Evolutionary conservation across 2,329 filamentous ascomycete genomes (phyloP), one percentile per base, ranked within the genome.

Genomic region (Stemphylium lycopersici): DNA sequence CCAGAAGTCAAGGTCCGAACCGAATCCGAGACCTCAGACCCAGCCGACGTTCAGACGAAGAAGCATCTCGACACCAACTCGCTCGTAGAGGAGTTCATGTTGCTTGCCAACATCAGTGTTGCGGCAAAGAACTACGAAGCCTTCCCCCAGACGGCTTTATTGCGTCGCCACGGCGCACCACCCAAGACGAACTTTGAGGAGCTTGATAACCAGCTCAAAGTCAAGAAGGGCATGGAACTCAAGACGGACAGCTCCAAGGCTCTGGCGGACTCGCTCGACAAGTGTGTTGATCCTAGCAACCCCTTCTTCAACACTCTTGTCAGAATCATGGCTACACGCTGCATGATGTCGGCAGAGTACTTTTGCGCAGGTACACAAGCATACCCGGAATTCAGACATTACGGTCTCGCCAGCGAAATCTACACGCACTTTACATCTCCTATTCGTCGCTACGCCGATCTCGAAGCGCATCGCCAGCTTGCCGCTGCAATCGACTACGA

Each of bases 281-380:
- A 78, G 31, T 99, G 95, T 73, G 82, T 89, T 42, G 93, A 97
- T 70, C 78, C 87, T 0, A 73, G 80, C 8, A 90, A 98, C 67
- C 91, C 93, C 24, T 99, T 97, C 81, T 98, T 99, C 84, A 99
- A 99, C 83, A 99, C 93, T 2, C 86, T 99, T 20, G 89, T 99
- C 65, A 91, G 95, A 72, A 96, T 99, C 78, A 90, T 99, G 80
- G 95, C 95, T 8, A 99, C 95, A 7, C 89, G 95, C 18, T 99
- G 95, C 84, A 99, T 99, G 95, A 96, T 96, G 83, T 95, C 91
- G 48, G 95, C 95, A 58, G 95, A 99, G 78, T 99, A 99, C 79
- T 99, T 99, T 78, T 95, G 90, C 78, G 90, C 93, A 0, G 95
- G 95, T 56, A 93, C 92, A 6, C 92, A 97, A 74, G 87, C 93